Evolutionary conservation across 1,139 yeast genomes (phyloP), one percentile per base, ranked within the genome.

Genomic region (Hansenula sp.): DNA sequence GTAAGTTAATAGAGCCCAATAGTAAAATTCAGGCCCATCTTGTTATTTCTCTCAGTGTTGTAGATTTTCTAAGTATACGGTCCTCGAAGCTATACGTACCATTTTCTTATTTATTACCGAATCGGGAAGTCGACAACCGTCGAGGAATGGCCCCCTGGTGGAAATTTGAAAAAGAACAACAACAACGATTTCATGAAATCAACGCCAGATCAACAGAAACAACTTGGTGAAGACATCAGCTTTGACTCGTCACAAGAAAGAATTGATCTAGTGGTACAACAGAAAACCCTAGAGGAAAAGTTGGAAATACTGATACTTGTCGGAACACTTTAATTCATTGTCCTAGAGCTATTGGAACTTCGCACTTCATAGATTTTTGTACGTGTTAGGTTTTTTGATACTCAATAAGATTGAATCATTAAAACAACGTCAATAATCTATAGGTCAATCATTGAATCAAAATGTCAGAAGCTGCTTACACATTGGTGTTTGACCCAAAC

Each of bases 401-500:
- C 29, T 15, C 27, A 12, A 12, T 2, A 11, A 32, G 12, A 32
- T 16, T 11, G 15, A 25, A 16, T 11, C 25, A 25, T 21, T 16
- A 11, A 35, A 2, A 12, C n/a, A 25, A 5, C 13, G 15, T 11
- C 12, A 4, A 10, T 16, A 10, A 15, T 9, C 5, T 21, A 21
- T 21, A 21, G 25, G 9, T 21, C 25, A 21, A 21, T 21, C 25
- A 21, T 21, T 6, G 25, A 21, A 21, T 5, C 25, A 35, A 25
- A 15, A 45, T 57, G 61, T 39, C 58, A 11, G 59, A 55, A 32
- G 45, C 45, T 15, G 87, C 90, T 13, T 84, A 84, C 63, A 84
- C 93, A 19, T 70, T 85, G 68, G 83, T 85, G 51, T 81, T 81
- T 60, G 90, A 85, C 58, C 87, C 90, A 44, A 76, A 79, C 54